Evolutionary conservation across 2,329 filamentous ascomycete species (phyloP).

Genomic region (Venturia oleaginea): DNA sequence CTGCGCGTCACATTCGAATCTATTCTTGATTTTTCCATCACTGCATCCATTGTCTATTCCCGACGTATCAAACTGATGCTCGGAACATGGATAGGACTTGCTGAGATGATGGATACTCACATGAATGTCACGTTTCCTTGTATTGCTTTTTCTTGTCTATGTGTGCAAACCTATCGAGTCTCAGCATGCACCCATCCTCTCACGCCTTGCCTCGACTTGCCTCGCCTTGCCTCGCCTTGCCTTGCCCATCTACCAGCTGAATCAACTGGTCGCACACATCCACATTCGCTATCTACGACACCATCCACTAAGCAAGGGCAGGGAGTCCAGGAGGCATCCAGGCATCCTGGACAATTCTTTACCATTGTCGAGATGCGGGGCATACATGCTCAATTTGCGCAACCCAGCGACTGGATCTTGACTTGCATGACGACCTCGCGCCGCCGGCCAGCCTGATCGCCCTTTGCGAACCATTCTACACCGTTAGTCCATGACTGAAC

Average conservation of each 20-base stretch:
- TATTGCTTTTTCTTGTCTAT: too few relatives aligned
- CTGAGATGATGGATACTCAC: too few relatives aligned
- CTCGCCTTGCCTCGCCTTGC: not conserved
- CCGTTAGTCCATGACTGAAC: not conserved
- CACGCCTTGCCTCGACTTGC: not conserved
- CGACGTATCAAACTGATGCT: not conserved
- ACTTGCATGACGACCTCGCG: not conserved
- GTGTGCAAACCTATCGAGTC: not conserved
- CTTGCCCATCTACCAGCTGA: not conserved
- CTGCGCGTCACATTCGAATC: too few relatives aligned
- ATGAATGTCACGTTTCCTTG: too few relatives aligned
- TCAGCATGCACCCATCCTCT: not conserved
- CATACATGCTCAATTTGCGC: not conserved
- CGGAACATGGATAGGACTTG: not conserved
- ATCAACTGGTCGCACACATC: not conserved
- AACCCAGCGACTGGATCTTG: not conserved
- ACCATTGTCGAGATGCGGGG: not conserved
- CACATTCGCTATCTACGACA: not conserved
- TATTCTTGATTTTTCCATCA: too few relatives aligned
- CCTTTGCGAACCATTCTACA: not conserved
- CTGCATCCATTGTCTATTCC: too few relatives aligned
- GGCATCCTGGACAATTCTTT: not conserved
- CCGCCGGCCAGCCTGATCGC: conserved; percentile 1
- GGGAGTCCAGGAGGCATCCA: not conserved
- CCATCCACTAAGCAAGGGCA: conserved; percentile 1